Conservation (phyloP, 179 eudicot species). For the Gypsophila paniculata region DNA sequence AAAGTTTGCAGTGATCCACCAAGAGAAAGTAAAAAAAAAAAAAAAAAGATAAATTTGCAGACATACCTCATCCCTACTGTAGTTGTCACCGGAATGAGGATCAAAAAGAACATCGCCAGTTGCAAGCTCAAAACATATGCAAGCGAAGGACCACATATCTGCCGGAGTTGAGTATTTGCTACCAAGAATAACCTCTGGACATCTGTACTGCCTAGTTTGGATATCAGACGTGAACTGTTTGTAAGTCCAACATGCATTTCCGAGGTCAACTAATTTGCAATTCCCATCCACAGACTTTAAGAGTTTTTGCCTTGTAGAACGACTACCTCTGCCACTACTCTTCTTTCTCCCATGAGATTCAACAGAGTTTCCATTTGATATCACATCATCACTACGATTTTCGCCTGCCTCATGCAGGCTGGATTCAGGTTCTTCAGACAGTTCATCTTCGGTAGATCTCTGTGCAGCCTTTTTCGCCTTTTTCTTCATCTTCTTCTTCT, state of each 20-base stretch:
- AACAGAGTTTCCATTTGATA: constrained; percentile 31
- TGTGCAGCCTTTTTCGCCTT: constrained; percentile 76
- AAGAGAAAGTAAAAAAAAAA: not conserved
- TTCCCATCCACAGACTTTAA: constrained; percentile 64
- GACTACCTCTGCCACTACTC: constrained; percentile 61
- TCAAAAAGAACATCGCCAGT: constrained; percentile 95
- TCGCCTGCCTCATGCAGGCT: constrained; percentile 42
- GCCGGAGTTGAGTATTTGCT: constrained; percentile 84
- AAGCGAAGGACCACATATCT: constrained; percentile 93
- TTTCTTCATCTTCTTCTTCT: constrained; percentile 71
- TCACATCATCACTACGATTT: constrained; percentile 34
- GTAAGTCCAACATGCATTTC: constrained; percentile 95
- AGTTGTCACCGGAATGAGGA: constrained; percentile 90
- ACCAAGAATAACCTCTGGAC: constrained; percentile 90
- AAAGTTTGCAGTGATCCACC: not conserved
- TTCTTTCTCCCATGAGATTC: constrained; percentile 37
- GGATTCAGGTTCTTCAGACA: constrained; percentile 43
- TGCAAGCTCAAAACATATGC: constrained; percentile 97
- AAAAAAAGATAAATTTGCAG: not conserved
- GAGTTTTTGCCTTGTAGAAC: constrained; percentile 58
- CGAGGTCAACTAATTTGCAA: constrained; percentile 92
- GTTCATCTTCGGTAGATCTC: constrained; percentile 51
- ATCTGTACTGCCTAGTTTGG: constrained; percentile 91
- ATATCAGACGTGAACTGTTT: constrained; percentile 87
- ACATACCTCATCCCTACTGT: constrained; percentile 86